Evolutionary conservation across 371 early-diverging fungal species (phyloP), one percentile per base, ranked within the genome.

Genomic region (Mucor saturninus): DNA sequence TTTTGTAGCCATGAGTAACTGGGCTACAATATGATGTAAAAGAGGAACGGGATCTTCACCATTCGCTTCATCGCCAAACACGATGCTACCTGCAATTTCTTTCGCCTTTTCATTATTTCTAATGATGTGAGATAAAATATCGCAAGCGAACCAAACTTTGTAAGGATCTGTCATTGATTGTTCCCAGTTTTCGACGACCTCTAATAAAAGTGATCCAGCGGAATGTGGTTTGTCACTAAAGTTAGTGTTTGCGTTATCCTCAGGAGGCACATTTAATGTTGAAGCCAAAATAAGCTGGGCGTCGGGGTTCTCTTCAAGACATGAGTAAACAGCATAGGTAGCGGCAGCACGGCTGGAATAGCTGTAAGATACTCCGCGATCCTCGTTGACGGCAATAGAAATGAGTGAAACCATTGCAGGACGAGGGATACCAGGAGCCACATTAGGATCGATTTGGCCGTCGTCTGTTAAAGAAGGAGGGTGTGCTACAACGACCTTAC

Each of bases 81-180:
- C 80, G 21, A 93, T 87, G 39, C 79, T 80, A 9, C 92, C 81
- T 0, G 93, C 93, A 35, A 90, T 77, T 37, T 85, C 75, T 69
- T 98, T 94, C 40, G 92, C 86, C 28, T 84, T 79, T 6, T 79
- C 74, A 63, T 95, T 93, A 53, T 86, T 86, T 43, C 77, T 71
- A 10, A 97, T 71, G 37, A 94, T 82, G 50, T 92, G 91, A 2
- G 93, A 88, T 29, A 97, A 75, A 29, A 96, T 75, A 29, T 89
- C 83, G 0, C 93, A 87, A 1, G 97, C 91, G 75, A 96, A 94
- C 96, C 97, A 97, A 4, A 87, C 79, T 28, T 87, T 86, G 71
- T 92, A 94, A 13, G 94, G 93, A 59, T 98, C 96, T 21, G 81
- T 74, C 28, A 72, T 66, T 0, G 86, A 80, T 29, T 81, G 73